Evolutionary conservation across 441 rosid species (phyloP), one percentile per base, ranked within the genome.

Genomic region (Manihot esculenta): DNA sequence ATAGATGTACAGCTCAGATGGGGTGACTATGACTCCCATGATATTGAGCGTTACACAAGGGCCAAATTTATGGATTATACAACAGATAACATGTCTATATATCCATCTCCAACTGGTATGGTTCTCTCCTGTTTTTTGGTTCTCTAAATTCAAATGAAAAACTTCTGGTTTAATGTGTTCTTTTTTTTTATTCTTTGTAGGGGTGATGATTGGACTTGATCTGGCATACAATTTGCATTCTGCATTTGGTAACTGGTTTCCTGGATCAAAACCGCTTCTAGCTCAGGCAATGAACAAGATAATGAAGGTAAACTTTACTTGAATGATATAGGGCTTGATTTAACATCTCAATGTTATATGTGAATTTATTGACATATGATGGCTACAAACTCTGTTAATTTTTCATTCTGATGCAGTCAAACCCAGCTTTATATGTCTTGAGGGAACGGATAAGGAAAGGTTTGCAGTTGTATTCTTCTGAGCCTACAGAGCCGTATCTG

Each of bases 61-160:
- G 99, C 97, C 69, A 96, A 96, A 74, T 96, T 93, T 83, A 96
- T 96, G 99, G 99, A 96, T 75, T 96, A 96, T 72, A 93, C 99
- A 7, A 91, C 98, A 0, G 99, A 93, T 72, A 96, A 96, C 81
- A 96, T 96, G 99, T 96, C 99, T 64, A 93, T 96, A 68, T 96
- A 93, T 86, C 99, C 99, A 59, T 96, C 99, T 51, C 98, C 99
- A 33, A 96, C 97, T 35, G 98, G 98, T 87, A 75, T 63, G 15
- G 11, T 45, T 53, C 45, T 45, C 13, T 17, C 56, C 64, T 18
- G 3, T 20, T 65, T 70, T 20, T n/a, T 4, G 21, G 45, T 3
- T 33, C 64, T 17, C 57, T 18, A 14, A 20, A 24, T 60, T 57
- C 62, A 50, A 35, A 38, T 48, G 18, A 41, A 33, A 44, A 56